A percentile compares a stretch with the other conserved stretches of the same genome.
These are phyloP conservation scores for Medicago lupulina DNA, from an alignment of 306 rosid species.

Conservation along the genomic window DNA sequence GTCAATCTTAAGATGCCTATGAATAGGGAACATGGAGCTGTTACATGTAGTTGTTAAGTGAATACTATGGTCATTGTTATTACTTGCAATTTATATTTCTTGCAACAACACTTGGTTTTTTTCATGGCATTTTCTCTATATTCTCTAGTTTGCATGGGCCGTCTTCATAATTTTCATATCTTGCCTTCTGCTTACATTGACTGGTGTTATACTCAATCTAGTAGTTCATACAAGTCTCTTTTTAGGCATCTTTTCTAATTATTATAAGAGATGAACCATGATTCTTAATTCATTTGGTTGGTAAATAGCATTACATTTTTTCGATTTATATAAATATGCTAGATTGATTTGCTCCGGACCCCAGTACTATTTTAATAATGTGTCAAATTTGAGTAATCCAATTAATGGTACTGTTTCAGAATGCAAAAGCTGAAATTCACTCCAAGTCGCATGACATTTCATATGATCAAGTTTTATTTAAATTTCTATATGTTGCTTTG, in stretches of 20 bases:
- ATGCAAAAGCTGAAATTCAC: background rate
- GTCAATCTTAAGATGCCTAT: background rate
- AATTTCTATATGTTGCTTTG: no score
- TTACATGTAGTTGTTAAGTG: background rate
- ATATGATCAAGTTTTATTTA: no score
- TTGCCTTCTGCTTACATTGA: background rate
- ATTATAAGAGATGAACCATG: background rate
- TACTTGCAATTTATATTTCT: no score
- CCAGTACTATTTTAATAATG: background rate
- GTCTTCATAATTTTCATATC: background rate
- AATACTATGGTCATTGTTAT: background rate
- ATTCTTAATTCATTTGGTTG: background rate
- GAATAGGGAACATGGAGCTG: background rate
- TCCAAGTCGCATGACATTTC: background rate
- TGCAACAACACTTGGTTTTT: background rate
- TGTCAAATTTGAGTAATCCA: background rate
- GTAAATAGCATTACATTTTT: background rate
- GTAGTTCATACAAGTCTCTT: background rate
- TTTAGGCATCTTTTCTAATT: background rate
- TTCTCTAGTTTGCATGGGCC: constrained; percentile 7
- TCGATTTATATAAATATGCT: background rate
- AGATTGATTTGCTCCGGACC: background rate
- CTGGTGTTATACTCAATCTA: background rate
- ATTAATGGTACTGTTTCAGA: background rate
- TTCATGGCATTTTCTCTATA: background rate